These are phyloP conservation scores for Cupressus sempervirens DNA, from an alignment of 75 land plant species.

Conservation along the genomic window DNA sequence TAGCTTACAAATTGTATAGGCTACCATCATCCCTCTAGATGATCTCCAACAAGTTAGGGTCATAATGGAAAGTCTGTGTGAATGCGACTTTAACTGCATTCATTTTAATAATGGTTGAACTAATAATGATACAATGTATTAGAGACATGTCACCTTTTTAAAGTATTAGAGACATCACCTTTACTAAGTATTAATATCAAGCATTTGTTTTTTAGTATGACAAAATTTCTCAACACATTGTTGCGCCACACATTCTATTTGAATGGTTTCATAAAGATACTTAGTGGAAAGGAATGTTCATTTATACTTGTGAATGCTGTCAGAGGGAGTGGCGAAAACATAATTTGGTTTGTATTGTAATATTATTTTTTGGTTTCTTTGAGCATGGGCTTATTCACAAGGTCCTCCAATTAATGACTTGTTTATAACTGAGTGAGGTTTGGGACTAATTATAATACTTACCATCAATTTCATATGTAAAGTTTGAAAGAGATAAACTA, in stretches of 20 bases:
- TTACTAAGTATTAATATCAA: background rate
- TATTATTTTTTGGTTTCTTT: background rate
- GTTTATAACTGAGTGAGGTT: background rate
- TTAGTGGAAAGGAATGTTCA: background rate
- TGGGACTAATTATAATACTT: background rate
- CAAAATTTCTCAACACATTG: background rate
- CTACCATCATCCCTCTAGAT: background rate
- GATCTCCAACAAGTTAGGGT: background rate
- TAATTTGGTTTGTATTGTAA: background rate
- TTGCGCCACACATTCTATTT: background rate
- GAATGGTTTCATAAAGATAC: background rate
- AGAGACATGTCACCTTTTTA: background rate
- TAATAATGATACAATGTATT: background rate
- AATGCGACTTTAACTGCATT: background rate
- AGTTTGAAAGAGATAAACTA: background rate
- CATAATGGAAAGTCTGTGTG: background rate
- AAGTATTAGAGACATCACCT: background rate
- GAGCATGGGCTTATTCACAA: background rate
- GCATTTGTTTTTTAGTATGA: background rate
- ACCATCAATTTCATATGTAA: background rate
- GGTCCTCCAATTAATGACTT: background rate
- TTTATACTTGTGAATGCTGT: background rate
- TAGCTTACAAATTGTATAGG: background rate
- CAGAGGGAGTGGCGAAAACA: background rate
- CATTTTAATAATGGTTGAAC: background rate